Conservation (phyloP, 2,329 filamentous ascomycete species). For the Ascocoryne sarcoides region DNA sequence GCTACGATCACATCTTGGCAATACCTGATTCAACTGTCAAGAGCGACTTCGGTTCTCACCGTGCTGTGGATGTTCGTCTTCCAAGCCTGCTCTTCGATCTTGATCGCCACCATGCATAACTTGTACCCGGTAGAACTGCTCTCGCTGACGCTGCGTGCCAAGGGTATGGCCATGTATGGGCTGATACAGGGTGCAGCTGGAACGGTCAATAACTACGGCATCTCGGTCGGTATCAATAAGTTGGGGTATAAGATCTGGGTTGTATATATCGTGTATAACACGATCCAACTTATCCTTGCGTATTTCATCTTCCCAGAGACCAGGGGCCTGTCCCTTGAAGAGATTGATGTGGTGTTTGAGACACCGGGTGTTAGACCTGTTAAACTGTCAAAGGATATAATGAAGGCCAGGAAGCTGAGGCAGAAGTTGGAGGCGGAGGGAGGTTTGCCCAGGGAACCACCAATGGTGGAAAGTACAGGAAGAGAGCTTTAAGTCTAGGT, state of each 20-base stretch:
- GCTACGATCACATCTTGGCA: slow-evolving; percentile 41
- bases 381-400: slow-evolving; percentile 35
- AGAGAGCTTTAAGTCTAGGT: too few relatives aligned
- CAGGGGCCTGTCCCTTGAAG: slow-evolving; percentile 62
- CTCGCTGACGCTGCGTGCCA: slow-evolving; percentile 32
- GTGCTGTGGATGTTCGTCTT: slow-evolving; percentile 36
- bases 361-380: slow-evolving; percentile 34
- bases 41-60: slow-evolving; percentile 29
- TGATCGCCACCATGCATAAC: slow-evolving; percentile 29
- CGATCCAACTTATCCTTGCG: slow-evolving; percentile 35
- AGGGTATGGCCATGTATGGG: slow-evolving; percentile 26
- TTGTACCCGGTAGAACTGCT: slow-evolving; percentile 29
- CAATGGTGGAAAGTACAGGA: too few relatives aligned
- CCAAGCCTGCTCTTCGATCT: not conserved
- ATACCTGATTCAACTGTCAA: slow-evolving; percentile 25
- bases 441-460: too few relatives aligned
- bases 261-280: slow-evolving; percentile 42
- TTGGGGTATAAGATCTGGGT: slow-evolving; percentile 43
- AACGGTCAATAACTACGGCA: slow-evolving; percentile 32
- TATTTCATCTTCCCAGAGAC: slow-evolving; percentile 60
- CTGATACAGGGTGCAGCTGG: slow-evolving; percentile 24
- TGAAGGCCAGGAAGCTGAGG: slow-evolving; percentile 32
- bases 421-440: slow-evolving; percentile 4
- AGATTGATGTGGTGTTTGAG: slow-evolving; percentile 58
- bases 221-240: slow-evolving; percentile 37